Conservation (phyloP, 73 alveolate species). For the Stentor coeruleus region DNA sequence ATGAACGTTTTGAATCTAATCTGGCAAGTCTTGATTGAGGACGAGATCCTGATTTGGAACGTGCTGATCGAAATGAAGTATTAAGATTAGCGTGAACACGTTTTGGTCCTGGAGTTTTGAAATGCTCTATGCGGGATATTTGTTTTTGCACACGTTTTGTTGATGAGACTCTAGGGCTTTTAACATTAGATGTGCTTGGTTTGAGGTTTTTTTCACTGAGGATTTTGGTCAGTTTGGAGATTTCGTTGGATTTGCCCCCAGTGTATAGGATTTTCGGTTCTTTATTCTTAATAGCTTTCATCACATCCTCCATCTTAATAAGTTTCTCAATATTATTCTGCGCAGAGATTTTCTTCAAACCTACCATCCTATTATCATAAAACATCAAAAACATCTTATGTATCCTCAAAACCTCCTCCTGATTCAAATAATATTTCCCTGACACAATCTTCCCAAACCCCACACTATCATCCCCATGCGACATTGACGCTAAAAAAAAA, state of each 20-base stretch:
- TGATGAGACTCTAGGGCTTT: neutral
- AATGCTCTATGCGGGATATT: neutral
- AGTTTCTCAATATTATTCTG: no score
- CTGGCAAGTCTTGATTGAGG: no score
- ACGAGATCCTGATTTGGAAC: neutral
- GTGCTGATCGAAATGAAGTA: neutral
- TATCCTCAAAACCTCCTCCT: neutral
- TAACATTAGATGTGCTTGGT: neutral
- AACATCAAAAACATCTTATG: neutral
- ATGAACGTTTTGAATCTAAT: neutral
- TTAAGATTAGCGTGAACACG: neutral
- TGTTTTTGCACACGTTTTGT: neutral
- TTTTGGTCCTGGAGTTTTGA: neutral
- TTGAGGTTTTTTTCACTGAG: neutral
- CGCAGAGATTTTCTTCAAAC: neutral
- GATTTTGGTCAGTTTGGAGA: neutral
- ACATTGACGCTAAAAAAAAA: neutral
- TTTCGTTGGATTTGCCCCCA: neutral
- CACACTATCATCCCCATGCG: neutral
- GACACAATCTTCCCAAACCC: neutral
- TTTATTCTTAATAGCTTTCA: neutral
- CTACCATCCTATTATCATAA: neutral
- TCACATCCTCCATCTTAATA: neutral
- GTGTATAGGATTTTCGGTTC: neutral
- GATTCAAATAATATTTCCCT: neutral